Evolutionary conservation across 2,329 filamentous ascomycete species (phyloP).

Genomic region (Plectosphaerella cucumerina): DNA sequence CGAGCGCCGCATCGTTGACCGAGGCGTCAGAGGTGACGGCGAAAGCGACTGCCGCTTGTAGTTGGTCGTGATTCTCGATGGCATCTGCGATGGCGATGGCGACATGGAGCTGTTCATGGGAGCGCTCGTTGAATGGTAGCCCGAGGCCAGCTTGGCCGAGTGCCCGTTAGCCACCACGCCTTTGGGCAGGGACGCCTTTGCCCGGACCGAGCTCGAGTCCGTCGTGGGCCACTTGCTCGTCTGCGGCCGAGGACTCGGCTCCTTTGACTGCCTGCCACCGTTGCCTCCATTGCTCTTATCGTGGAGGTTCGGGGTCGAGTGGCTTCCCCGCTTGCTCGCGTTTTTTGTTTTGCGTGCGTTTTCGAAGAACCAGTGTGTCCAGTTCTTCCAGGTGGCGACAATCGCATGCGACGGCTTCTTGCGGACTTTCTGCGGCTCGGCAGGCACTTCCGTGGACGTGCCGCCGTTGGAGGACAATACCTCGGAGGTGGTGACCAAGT

Average conservation of each 20-base stretch:
- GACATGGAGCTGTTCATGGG: not conserved
- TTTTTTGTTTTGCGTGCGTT: conserved; percentile 48
- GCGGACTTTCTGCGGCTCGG: conserved; percentile 40
- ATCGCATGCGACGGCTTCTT: conserved; percentile 56
- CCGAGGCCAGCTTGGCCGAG: conserved; percentile 19
- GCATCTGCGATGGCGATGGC: conserved; percentile 21
- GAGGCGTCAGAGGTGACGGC: conserved; percentile 82
- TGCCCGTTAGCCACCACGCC: conserved; percentile 50
- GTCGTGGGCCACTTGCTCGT: conserved; percentile 52
- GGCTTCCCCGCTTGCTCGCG: conserved; percentile 46
- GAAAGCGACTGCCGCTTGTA: conserved; percentile 77
- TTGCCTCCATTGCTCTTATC: conserved; percentile 40
- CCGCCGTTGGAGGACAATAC: conserved; percentile 32
- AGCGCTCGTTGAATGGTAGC: not conserved
- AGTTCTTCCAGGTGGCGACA: conserved; percentile 58
- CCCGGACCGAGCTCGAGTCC: conserved; percentile 25
- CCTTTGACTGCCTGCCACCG: conserved; percentile 40
- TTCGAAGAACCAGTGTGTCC: conserved; percentile 61
- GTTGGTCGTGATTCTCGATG: conserved; percentile 31
- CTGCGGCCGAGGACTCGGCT: conserved; percentile 54
- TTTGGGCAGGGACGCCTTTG: conserved; percentile 43
- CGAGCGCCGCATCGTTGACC: conserved; percentile 77
- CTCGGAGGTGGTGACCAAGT: conserved; percentile 69
- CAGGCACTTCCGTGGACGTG: conserved; percentile 18
- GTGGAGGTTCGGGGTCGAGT: conserved; percentile 56